These are phyloP conservation scores for Colletotrichum viniferum DNA, from an alignment of 2,329 filamentous ascomycete genomes.

Conservation along the genomic window DNA sequence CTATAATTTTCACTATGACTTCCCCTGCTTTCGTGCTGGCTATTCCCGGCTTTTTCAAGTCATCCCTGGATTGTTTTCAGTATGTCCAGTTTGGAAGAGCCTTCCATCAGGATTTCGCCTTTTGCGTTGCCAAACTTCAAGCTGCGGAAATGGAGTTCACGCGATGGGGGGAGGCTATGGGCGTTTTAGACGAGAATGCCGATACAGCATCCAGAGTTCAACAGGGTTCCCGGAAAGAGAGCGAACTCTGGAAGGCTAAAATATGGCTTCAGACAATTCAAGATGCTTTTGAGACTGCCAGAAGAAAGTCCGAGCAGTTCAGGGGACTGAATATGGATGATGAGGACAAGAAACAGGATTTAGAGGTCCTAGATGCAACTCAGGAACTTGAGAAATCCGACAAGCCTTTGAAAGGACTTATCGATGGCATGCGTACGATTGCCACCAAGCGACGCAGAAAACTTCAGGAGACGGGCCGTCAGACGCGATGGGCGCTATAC, in stretches of 20 bases:
- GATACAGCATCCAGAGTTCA: background rate
- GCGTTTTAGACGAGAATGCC: background rate
- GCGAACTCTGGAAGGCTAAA: background rate
- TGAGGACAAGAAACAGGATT: background rate
- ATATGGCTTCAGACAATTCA: background rate
- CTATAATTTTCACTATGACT: no score
- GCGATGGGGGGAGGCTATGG: background rate
- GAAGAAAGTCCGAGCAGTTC: background rate
- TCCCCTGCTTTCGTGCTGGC: no score
- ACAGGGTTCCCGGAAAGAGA: background rate
- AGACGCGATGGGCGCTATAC: background rate
- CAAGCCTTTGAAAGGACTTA: background rate
- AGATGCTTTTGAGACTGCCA: background rate
- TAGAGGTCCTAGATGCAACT: background rate
- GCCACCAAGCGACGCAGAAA: background rate
- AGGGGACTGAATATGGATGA: background rate
- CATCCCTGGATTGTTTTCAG: background rate
- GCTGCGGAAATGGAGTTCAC: background rate
- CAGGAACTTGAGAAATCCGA: background rate
- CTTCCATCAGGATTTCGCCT: background rate
- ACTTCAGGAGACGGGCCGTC: rapidly evolving
- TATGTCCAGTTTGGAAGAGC: background rate
- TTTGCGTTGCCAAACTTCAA: background rate
- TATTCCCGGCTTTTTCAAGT: background rate
- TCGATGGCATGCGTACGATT: background rate